These are phyloP conservation scores for Pichia thaimueangensis DNA, from an alignment of 805 yeast genomes.

Conservation along the genomic window DNA sequence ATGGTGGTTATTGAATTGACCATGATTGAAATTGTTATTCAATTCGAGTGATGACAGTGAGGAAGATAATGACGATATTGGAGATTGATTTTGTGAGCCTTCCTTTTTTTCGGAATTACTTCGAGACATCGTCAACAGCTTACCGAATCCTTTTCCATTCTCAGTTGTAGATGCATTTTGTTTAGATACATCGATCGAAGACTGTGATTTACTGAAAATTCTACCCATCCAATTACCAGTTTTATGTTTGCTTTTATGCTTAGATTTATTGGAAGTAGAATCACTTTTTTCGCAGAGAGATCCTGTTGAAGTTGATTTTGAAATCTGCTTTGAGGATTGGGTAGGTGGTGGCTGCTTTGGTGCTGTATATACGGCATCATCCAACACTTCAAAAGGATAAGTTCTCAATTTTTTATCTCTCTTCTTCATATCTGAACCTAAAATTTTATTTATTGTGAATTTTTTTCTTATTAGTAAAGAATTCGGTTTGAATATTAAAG, in stretches of 20 bases:
- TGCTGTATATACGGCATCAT: constrained; percentile 51
- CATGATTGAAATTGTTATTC: not conserved
- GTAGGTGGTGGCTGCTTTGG: not conserved
- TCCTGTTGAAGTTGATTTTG: not conserved
- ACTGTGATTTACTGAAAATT: constrained; percentile 19
- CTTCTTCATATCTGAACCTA: constrained; percentile 5
- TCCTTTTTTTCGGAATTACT: not conserved
- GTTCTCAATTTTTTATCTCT: constrained; percentile 39
- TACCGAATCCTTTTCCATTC: constrained; percentile 3
- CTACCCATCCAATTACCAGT: constrained; percentile 22
- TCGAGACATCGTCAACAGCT: constrained; percentile 1
- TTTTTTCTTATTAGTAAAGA: constrained; percentile 44
- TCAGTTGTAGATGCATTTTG: not conserved
- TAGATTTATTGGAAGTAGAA: not conserved
- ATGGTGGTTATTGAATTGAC: not conserved
- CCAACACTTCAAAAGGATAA: constrained; percentile 59
- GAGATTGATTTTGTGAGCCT: constrained; percentile 3
- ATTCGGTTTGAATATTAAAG: constrained; percentile 20
- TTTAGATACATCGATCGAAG: not conserved
- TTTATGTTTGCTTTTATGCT: not conserved
- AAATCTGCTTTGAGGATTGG: not conserved
- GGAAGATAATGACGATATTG: constrained; percentile 10
- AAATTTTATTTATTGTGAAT: constrained; percentile 31
- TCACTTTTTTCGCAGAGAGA: too few species aligned
- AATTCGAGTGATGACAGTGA: constrained; percentile 9